These are phyloP conservation scores for Amanita molliuscula DNA, from an alignment of 768 basidiomycete genomes.

Conservation along the genomic window DNA sequence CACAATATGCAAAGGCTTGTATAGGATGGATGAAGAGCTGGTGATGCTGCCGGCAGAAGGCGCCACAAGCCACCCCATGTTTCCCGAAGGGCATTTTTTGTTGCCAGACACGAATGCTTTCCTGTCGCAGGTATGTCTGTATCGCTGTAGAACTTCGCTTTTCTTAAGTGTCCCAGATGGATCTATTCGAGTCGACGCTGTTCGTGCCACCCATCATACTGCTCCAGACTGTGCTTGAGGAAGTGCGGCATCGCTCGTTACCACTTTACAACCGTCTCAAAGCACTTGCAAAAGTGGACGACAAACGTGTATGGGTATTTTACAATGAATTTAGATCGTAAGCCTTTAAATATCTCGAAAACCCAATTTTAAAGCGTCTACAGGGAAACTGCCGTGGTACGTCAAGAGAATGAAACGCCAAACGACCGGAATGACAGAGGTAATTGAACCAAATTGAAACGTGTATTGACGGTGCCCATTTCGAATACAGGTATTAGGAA, in stretches of 20 bases:
- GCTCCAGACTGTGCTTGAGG: slow-evolving; percentile 91
- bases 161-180: slow-evolving; percentile 54
- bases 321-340: slow-evolving; percentile 83
- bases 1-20: slow-evolving; percentile 35
- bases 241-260: slow-evolving; percentile 89
- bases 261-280: slow-evolving; percentile 91
- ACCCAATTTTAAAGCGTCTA: neutral
- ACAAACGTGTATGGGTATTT: slow-evolving; percentile 76
- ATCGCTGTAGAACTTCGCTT: slow-evolving; percentile 1
- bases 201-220: slow-evolving; percentile 79
- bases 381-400: slow-evolving; percentile 73
- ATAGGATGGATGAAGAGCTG: neutral
- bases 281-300: slow-evolving; percentile 73
- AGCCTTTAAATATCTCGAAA: slow-evolving; percentile 18
- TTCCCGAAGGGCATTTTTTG: slow-evolving; percentile 65
- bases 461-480: neutral
- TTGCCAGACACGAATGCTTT: slow-evolving; percentile 95
- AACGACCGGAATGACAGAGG: slow-evolving; percentile 96
- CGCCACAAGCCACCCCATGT: slow-evolving; percentile 42
- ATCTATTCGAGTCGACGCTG: slow-evolving; percentile 72
- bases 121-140: slow-evolving; percentile 61
- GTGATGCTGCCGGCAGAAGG: slow-evolving; percentile 45
- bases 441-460: slow-evolving; percentile 18
- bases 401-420: slow-evolving; percentile 71
- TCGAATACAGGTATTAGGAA: slow-evolving; percentile 66